These are phyloP conservation scores for Dioscorea cayenensis DNA, from an alignment of 116 monocot genomes.

Conservation along the genomic window DNA sequence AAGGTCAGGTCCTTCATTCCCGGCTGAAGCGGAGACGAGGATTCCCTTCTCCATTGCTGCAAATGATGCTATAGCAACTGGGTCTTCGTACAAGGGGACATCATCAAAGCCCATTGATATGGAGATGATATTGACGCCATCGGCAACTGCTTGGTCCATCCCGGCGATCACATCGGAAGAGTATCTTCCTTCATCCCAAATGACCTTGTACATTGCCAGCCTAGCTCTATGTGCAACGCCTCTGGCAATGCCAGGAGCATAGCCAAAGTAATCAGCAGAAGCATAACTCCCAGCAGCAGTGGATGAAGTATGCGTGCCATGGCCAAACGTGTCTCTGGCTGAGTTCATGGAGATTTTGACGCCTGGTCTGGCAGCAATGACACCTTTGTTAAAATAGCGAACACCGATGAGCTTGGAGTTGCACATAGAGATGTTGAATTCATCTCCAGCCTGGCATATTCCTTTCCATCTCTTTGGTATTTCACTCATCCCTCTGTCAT, in stretches of 20 bases:
- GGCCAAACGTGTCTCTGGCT: constrained; percentile 44
- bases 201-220: constrained; percentile 35
- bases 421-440: constrained; percentile 13
- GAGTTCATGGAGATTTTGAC: constrained; percentile 39
- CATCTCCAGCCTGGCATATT: constrained; percentile 20
- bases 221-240: constrained; percentile 51
- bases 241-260: constrained; percentile 33
- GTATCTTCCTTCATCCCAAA: constrained; percentile 25
- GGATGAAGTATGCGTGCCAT: constrained; percentile 74
- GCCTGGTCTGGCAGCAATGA: constrained; percentile 29
- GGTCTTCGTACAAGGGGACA: constrained; percentile 45
- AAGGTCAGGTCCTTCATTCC: constrained; percentile 35
- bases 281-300: constrained; percentile 53
- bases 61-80: constrained; percentile 42
- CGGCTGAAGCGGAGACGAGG: constrained; percentile 47
- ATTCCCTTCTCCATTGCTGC: constrained; percentile 64
- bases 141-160: constrained; percentile 45
- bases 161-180: constrained; percentile 55
- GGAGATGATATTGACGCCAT: constrained; percentile 58
- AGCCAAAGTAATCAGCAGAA: constrained; percentile 40
- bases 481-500: constrained; percentile 31
- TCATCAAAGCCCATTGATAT: constrained; percentile 25
- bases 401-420: constrained; percentile 79
- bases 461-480: constrained; percentile 49
- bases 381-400: constrained; percentile 52